Conservation (phyloP, 2,329 filamentous ascomycete species). For the Exophiala sp. region DNA sequence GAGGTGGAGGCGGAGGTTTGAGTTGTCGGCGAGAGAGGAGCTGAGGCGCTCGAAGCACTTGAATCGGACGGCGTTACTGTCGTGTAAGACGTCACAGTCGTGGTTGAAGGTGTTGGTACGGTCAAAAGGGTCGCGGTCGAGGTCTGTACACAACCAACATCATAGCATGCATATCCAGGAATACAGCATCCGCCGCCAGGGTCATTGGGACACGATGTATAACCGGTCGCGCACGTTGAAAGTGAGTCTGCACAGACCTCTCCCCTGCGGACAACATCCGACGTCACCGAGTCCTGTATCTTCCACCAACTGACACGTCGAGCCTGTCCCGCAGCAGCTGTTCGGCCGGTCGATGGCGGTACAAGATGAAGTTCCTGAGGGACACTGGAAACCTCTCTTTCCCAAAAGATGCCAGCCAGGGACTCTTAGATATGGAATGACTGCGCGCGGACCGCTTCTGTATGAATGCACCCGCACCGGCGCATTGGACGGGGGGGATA, state of each 20-base stretch:
- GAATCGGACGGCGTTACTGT: conserved; percentile 11
- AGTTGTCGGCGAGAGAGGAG: conserved; percentile 24
- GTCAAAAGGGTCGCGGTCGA: conserved; percentile 27
- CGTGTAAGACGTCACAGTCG: conserved; percentile 28
- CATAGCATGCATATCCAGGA: conserved; percentile 53
- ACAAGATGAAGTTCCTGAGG: conserved; percentile 50
- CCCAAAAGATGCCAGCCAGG: conserved; percentile 19
- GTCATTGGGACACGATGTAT: conserved; percentile 50
- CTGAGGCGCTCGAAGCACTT: conserved; percentile 25
- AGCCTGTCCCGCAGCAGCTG: conserved; percentile 52
- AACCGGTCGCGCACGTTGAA: conserved; percentile 48
- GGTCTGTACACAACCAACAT: conserved; percentile 48
- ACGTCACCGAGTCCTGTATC: conserved; percentile 52
- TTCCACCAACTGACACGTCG: conserved; percentile 49
- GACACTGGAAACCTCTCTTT: conserved; percentile 52
- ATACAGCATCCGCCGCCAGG: conserved; percentile 57
- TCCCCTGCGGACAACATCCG: conserved; percentile 55
- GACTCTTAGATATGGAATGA: background rate
- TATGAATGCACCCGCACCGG: conserved; percentile 12
- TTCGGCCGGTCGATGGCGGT: conserved; percentile 50
- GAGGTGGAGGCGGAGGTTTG: conserved; percentile 35
- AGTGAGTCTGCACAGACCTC: conserved; percentile 48
- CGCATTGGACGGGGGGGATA: conserved; percentile 10
- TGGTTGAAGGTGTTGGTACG: conserved; percentile 17
- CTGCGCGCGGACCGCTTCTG: conserved; percentile 5